Conservation (phyloP, 2,329 filamentous ascomycete species). For the Fusarium concolor region DNA sequence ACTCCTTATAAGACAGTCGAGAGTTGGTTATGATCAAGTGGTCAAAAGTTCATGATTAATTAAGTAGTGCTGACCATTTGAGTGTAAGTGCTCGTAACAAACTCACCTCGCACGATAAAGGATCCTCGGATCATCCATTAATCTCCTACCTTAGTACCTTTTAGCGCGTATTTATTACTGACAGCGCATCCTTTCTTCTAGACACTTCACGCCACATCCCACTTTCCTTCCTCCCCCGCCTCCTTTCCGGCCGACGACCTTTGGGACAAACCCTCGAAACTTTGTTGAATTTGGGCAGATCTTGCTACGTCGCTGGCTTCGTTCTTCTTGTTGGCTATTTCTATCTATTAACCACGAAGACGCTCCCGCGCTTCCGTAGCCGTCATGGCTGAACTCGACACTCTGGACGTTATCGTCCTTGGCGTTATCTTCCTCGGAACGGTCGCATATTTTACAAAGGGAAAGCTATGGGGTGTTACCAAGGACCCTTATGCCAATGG, state of each 20-base stretch:
- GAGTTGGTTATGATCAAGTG: not conserved
- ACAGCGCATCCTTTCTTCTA: constrained; percentile 37
- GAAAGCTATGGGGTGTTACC: constrained; percentile 88
- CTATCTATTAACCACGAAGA: constrained; percentile 10
- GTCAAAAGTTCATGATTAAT: constrained; percentile 8
- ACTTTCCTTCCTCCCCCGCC: constrained; percentile 38
- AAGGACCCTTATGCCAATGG: constrained; percentile 90
- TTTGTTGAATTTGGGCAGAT: constrained; percentile 2
- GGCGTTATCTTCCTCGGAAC: constrained; percentile 86
- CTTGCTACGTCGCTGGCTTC: not conserved
- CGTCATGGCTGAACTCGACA: constrained; percentile 94
- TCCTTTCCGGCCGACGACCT: constrained; percentile 45
- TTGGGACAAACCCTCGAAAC: constrained; percentile 23
- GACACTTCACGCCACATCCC: constrained; percentile 44
- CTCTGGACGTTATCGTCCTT: constrained; percentile 93
- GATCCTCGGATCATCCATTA: constrained; percentile 22
- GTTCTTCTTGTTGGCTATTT: not conserved
- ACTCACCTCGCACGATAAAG: constrained; percentile 20
- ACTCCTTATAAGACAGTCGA: not conserved
- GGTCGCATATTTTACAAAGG: constrained; percentile 96
- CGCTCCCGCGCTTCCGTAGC: constrained; percentile 30
- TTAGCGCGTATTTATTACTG: constrained; percentile 36
- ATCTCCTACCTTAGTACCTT: constrained; percentile 7
- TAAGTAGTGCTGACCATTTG: constrained; percentile 18
- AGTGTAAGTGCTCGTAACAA: constrained; percentile 16